Conservation (phyloP, 495 filamentous ascomycete genomes). For the Cladorrhinum samala region DNA sequence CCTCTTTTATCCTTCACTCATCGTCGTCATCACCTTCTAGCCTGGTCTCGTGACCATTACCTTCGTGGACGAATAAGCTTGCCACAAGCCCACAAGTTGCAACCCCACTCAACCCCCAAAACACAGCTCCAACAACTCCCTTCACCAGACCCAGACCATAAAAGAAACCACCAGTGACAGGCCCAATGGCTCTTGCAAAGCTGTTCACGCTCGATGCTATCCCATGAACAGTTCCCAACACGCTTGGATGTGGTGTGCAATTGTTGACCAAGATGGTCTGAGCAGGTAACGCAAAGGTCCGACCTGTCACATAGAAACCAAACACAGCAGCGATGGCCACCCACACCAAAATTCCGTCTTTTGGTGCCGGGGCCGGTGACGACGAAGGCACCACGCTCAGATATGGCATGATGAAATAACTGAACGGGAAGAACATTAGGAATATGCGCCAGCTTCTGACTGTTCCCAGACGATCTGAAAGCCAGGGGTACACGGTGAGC, state of each 20-base stretch:
- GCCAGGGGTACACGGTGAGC: constrained; percentile 65
- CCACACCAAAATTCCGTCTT: constrained; percentile 64
- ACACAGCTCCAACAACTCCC: constrained; percentile 70
- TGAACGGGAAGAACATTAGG: constrained; percentile 65
- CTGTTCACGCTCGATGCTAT: constrained; percentile 69
- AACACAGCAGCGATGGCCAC: constrained; percentile 59
- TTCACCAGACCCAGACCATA: constrained; percentile 65
- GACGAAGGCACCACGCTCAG: constrained; percentile 62
- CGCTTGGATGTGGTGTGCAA: constrained; percentile 71
- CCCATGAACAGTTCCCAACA: constrained; percentile 77
- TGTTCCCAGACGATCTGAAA: constrained; percentile 63
- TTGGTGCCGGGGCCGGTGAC: constrained; percentile 53
- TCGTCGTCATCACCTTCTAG: constrained; percentile 62
- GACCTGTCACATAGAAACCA: constrained; percentile 65
- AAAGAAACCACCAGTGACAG: constrained; percentile 61
- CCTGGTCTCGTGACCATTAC: constrained; percentile 64
- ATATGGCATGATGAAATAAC: constrained; percentile 67
- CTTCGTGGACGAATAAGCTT: constrained; percentile 65
- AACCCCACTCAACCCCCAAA: constrained; percentile 63
- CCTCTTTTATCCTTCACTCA: too few relatives aligned
- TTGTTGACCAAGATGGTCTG: constrained; percentile 79
- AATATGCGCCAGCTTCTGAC: constrained; percentile 61
- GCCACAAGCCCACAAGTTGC: constrained; percentile 56
- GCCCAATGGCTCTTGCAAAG: constrained; percentile 67
- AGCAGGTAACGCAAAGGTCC: constrained; percentile 77